Evolutionary conservation across 2,329 filamentous ascomycete genomes (phyloP).

Genomic region (Claviceps sp.): DNA sequence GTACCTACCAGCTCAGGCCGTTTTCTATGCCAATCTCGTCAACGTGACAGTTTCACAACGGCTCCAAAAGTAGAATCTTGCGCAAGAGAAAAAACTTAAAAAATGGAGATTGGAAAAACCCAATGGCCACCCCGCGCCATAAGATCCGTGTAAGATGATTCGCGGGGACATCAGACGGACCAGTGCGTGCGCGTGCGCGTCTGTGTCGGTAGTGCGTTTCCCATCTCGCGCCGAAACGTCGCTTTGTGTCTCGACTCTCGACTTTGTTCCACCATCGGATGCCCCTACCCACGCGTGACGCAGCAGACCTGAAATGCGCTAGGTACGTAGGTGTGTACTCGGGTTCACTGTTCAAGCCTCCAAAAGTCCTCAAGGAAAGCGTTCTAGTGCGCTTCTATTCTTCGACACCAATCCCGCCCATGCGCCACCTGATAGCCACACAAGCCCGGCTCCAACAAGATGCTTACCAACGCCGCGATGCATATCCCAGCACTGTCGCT

Average conservation of each 20-base stretch:
- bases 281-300: conserved; percentile 1
- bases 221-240: no score
- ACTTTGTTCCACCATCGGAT: no score
- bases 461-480: conserved; percentile 71
- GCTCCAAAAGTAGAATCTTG: no score
- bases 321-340: no score
- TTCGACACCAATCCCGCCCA: conserved; percentile 61
- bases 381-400: conserved; percentile 28
- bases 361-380: no score
- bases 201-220: not conserved
- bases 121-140: not conserved
- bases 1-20: no score
- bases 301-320: no score
- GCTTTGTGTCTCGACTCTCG: no score
- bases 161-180: not conserved
- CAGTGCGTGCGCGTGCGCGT: not conserved
- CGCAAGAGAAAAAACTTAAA: not conserved
- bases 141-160: not conserved
- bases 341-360: no score
- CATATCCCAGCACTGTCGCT: conserved; percentile 88
- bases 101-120: not conserved
- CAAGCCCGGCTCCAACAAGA: conserved; percentile 66
- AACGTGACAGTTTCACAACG: no score
- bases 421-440: conserved; percentile 76
- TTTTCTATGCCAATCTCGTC: no score